Conservation (phyloP, 1,139 yeast genomes). For the Kurtzmaniella quercitrusa region DNA sequence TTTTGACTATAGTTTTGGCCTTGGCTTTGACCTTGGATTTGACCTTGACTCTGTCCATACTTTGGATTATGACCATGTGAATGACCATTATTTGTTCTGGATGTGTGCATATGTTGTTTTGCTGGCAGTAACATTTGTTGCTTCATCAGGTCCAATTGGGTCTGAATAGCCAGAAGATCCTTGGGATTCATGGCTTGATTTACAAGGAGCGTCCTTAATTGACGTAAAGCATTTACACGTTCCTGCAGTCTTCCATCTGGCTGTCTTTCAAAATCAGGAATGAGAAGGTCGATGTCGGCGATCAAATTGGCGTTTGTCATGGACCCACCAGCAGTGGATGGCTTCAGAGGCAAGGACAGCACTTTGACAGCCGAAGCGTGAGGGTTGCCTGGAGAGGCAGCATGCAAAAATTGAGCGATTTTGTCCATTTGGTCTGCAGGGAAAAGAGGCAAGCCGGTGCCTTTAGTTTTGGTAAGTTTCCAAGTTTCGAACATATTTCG, state of each 20-base stretch:
- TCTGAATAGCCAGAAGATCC: constrained; percentile 41
- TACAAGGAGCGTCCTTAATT: constrained; percentile 36
- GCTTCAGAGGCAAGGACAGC: constrained; percentile 6
- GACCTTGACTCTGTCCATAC: constrained; percentile 9
- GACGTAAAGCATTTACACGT: constrained; percentile 40
- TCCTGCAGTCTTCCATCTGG: constrained; percentile 33
- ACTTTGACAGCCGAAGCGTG: not conserved
- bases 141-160: constrained; percentile 30
- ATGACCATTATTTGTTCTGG: not conserved
- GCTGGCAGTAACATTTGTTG: constrained; percentile 19
- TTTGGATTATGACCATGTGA: not conserved
- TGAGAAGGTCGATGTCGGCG: constrained; percentile 40
- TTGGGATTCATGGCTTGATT: constrained; percentile 35
- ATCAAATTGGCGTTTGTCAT: constrained; percentile 31
- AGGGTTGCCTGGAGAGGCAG: not conserved
- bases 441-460: constrained; percentile 67
- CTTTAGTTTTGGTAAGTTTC: constrained; percentile 55
- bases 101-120: not conserved
- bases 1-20: constrained; percentile 14
- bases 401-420: constrained; percentile 65
- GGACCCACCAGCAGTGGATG: constrained; percentile 5
- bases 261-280: constrained; percentile 30
- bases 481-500: constrained; percentile 82
- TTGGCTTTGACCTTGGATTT: constrained; percentile 11
- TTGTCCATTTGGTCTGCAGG: constrained; percentile 65